These are phyloP conservation scores for Parasitella parasitica DNA, from an alignment of 371 early-diverging fungal species.

Conservation along the genomic window DNA sequence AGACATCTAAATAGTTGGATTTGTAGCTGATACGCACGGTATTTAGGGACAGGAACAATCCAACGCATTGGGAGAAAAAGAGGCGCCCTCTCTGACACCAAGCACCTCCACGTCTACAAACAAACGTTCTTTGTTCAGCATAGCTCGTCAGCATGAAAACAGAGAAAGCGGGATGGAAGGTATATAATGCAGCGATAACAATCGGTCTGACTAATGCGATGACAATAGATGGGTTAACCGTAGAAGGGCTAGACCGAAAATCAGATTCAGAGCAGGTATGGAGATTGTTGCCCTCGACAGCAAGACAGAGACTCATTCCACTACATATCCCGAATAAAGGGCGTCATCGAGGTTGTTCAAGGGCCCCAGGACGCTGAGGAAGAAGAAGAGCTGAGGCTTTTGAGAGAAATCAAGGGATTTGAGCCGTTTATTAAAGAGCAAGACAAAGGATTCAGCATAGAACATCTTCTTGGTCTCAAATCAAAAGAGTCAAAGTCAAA, in stretches of 20 bases:
- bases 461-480: conserved; percentile 15
- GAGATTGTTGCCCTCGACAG: neutral
- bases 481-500: neutral
- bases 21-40: neutral
- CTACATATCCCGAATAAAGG: no score
- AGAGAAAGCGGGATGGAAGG: neutral
- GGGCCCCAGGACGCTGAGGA: neutral
- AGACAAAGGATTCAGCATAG: conserved; percentile 20
- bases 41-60: conserved; percentile 4
- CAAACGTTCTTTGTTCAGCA: neutral
- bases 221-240: neutral
- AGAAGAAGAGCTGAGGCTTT: conserved; percentile 9
- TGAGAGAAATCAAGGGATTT: conserved; percentile 9
- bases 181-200: neutral
- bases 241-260: neutral
- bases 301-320: no score
- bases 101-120: conserved; percentile 1
- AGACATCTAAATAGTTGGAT: neutral
- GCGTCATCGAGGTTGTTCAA: conserved; percentile 20
- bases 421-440: conserved; percentile 28
- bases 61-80: neutral
- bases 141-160: neutral
- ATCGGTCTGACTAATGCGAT: neutral
- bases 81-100: neutral
- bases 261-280: neutral